Base-by-base conservation (phyloP, 164 flowering plant genomes). In the Vitis rotundifolia region DNA sequence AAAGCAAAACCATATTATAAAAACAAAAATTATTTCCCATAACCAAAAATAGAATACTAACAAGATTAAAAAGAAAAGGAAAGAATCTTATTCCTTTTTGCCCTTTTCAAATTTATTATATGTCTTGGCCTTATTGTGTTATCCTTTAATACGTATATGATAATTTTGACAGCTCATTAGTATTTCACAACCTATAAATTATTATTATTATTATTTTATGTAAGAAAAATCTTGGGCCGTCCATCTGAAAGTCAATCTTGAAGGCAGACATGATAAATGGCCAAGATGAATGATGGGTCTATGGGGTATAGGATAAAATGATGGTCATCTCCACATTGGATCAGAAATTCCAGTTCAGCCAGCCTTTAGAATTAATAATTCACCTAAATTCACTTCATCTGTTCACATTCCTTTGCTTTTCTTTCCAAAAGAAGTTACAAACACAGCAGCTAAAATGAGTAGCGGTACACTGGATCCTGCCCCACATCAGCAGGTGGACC, bases 161-260 rank as follows among this genome's bases (percentile, higher is more conserved):
- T 56, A 15, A 11, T n/a, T 29, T 1, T 65, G 69, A 64, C 69
- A 71, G 62, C 74, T 64, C 69, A 71, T 11, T 37, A 31, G 54
- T n/a, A 48, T 54, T 48, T 71, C 48, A 18, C 18, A 8, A 58
- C 68, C 67, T 29, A 31, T 22, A 22, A 22, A 22, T 1, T 22
- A 22, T 22, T 22, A 22, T 22, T 22, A 22, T 22, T 22, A 22
- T 22, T 22, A 22, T 22, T 22, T 22, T 22, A 22, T 22, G 26
- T 22, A 22, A 22, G 0, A 22, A 22, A 22, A 22, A 22, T 22
- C 26, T 22, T 0, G 26, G 26, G 26, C 26, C 26, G 26, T 22
- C 26, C 26, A 22, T 22, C 26, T 22, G 26, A 22, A 22, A 22
- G 1, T 22, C 26, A 22, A 22, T 22, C 26, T 22, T 22, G 26